Evolutionary conservation across 139 green algal species (phyloP), one percentile per base, ranked within the genome.

Genomic region (Desmodesmus armatus): DNA sequence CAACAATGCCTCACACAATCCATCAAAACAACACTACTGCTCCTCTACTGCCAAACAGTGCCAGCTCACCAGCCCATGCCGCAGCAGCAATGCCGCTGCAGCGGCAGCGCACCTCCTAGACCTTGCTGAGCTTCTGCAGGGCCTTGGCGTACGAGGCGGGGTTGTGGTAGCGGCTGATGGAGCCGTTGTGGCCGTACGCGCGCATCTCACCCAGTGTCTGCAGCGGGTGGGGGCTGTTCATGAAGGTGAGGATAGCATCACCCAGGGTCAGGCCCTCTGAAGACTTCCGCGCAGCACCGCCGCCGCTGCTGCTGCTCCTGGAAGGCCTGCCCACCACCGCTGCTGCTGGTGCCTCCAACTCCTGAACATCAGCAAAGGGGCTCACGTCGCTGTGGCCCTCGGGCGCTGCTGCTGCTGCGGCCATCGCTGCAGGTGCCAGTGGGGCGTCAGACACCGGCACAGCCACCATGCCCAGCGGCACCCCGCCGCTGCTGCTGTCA

Each of bases 141-240:
- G 89, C 94, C 19, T 83, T 70, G 2, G 91, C 96, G 91, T 99
- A 99, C 89, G 97, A 95, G 85, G 96, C 89, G 0, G 98, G 98
- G 90, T 99, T 98, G 90, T 99, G 98, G 91, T 96, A 98, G 27
- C 97, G 76, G 66, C 88, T 95, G 85, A 99, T 99, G 51, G 89
- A 85, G 6, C 98, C 98, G 0, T 92, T 67, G 27, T 87, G 62
- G 47, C 98, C 98, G 79, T 99, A 99, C 11, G 96, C 92, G 2
- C 78, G 55, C 11, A 92, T 87, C 66, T 99, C 93, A 1, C 88
- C 85, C 41, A 99, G 93, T 7, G 94, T 98, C 33, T 97, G 91
- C 74, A 99, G 92, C 27, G 97, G 97, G 89, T 99, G 98, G 5
- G 98, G 98, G 25, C 78, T 91, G 91, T 99, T 97, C 88, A 99